Evolutionary conservation across 116 monocot species (phyloP), one percentile per base, ranked within the genome.

Genomic region (Phalaenopsis hybrid): DNA sequence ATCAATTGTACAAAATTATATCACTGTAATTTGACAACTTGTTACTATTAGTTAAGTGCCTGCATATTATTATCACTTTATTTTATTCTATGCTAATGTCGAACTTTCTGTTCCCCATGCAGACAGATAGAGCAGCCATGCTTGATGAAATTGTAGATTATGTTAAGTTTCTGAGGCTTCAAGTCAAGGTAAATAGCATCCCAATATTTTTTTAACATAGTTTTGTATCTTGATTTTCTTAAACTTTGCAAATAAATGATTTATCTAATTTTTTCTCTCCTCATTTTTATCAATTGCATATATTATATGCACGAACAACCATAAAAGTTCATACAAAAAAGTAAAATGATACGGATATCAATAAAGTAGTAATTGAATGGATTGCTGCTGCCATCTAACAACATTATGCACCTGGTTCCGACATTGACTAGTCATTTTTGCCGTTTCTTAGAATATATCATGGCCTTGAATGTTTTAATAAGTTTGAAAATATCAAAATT

Each of bases 121-220:
- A 95, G 95, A 95, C 95, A 79, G 95, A 95, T 68, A 91, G 91
- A 86, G 93, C 95, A 58, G 93, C 90, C 50, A 95, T 95, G 95
- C 95, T 95, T 77, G 95, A 95, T 85, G 95, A 95, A 77, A 89
- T 95, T 80, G 83, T 95, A 55, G 95, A 95, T 79, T 95, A 95
- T 83, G 95, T 95, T 51, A 95, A 92, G 79, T 95, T 95, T 81
- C 81, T 95, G 79, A 88, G 88, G 81, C 92, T 95, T 57, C 95
- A 95, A 86, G 95, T 95, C 11, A 95, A 92, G 92, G 95, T 95
- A 83, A 82, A 34, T 67, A 23, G 16, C 49, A 10, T 55, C 11
- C 23, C 55, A 51, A 44, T 79, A 21, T 63, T 55, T 55, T 55
- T 17, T 4, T 16, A 75, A 75, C 15, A 55, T 2, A 55, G 17